phyloP scores from a whole-genome alignment of 1,284 basidiomycete genomes.

The Austropuccinia psidii region DNA sequence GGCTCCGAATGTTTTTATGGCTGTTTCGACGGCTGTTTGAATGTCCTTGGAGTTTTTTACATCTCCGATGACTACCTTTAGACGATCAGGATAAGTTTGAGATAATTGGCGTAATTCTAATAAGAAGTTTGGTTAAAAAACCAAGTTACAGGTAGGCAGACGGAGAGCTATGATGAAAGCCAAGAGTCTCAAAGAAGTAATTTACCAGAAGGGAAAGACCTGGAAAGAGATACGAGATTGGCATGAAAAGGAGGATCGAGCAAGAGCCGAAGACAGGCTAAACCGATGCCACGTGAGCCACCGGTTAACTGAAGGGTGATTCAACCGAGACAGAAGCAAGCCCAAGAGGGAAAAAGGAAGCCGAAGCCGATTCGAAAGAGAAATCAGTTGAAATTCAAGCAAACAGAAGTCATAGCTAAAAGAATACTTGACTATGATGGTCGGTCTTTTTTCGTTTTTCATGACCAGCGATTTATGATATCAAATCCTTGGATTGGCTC shows the following conservation, averaged over 20 bases:
- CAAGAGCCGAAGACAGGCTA: conserved; percentile 10
- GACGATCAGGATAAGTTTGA: conserved; percentile 3
- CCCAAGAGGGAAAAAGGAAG: not conserved
- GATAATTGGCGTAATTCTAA: conserved; percentile 9
- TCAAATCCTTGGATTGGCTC: too few species aligned
- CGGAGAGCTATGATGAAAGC: too few species aligned
- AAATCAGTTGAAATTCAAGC: not conserved
- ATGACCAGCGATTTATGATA: too few species aligned
- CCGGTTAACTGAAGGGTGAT: conserved; percentile 36
- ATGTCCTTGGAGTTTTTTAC: conserved; percentile 23
- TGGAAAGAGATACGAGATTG: conserved; percentile 27
- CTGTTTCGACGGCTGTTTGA: conserved; percentile 20
- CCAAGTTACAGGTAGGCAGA: not conserved
- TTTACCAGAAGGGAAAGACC: conserved; percentile 22
- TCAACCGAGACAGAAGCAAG: too few species aligned
- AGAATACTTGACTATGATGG: too few species aligned
- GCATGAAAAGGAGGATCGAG: not conserved
- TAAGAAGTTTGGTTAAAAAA: not conserved
- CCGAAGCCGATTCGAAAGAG: not conserved
- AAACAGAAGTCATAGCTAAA: not conserved
- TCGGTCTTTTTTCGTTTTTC: too few species aligned
- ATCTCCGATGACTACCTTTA: conserved; percentile 21
- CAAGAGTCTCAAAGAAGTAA: not conserved
- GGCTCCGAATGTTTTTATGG: conserved; percentile 18
- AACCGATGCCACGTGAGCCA: conserved; percentile 24